phyloP scores from a whole-genome alignment of 768 basidiomycete species.

The Suillus weaverae region DNA sequence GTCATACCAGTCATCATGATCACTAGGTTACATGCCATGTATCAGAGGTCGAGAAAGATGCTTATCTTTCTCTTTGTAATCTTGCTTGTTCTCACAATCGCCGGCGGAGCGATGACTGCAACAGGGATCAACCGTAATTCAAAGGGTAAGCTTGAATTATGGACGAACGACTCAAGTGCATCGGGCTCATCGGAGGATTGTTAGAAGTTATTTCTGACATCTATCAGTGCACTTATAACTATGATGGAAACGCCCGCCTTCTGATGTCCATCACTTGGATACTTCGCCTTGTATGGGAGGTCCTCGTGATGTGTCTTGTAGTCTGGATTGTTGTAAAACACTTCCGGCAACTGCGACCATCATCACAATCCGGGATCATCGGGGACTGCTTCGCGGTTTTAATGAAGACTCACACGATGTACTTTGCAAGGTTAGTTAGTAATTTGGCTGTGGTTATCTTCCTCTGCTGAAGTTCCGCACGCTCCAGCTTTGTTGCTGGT shows the following conservation, averaged over 20 bases:
- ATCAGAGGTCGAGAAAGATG: neutral
- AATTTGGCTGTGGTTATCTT: neutral
- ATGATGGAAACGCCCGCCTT: neutral
- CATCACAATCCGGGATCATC: neutral
- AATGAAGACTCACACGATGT: neutral
- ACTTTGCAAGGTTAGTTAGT: neutral
- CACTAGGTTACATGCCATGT: slow-evolving; percentile 1
- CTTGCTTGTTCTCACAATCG: neutral
- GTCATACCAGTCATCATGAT: neutral
- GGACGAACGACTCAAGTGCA: neutral
- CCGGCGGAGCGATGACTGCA: neutral
- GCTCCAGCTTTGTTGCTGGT: neutral
- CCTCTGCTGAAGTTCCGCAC: neutral
- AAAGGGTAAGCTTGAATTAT: neutral
- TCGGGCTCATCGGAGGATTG: neutral
- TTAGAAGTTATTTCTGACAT: neutral
- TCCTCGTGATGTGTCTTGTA: neutral
- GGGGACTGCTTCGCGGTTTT: neutral
- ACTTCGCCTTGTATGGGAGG: neutral
- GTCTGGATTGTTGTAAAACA: neutral
- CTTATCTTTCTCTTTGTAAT: neutral
- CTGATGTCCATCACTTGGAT: neutral
- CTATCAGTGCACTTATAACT: neutral
- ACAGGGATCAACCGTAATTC: neutral
- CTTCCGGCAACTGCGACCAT: neutral